Evolutionary conservation across 2,329 filamentous ascomycete genomes (phyloP).

Genomic region (Sporothrix pallida): DNA sequence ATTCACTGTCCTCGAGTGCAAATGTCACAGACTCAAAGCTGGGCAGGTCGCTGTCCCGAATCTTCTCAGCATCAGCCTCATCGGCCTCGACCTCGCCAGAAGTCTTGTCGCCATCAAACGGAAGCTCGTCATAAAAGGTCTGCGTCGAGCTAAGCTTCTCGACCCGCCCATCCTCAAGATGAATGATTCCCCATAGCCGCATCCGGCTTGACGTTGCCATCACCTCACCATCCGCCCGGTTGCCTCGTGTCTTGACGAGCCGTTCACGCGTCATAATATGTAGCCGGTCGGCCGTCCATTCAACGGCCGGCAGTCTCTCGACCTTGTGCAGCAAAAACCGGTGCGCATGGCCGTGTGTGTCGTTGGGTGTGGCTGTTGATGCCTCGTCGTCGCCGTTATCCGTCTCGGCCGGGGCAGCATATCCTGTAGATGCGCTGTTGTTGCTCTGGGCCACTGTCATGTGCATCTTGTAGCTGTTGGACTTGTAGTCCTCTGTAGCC

Average conservation of each 20-base stretch:
- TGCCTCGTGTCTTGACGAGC: conserved; percentile 24
- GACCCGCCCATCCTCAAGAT: conserved; percentile 42
- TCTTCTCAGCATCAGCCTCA: not conserved
- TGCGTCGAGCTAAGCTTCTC: conserved; percentile 39
- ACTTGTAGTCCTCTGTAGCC: conserved; percentile 31
- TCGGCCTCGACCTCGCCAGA: conserved; percentile 2
- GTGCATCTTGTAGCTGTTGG: conserved; percentile 52
- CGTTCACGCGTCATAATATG: conserved; percentile 60
- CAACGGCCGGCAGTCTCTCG: conserved; percentile 52
- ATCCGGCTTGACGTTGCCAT: conserved; percentile 52
- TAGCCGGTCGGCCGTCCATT: conserved; percentile 57
- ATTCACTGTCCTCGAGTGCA: conserved; percentile 31
- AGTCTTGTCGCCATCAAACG: conserved; percentile 3
- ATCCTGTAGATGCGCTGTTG: not conserved
- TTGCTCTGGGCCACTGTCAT: conserved; percentile 66
- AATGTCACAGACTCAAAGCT: conserved; percentile 30
- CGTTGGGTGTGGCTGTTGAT: conserved; percentile 52
- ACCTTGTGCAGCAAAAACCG: conserved; percentile 60
- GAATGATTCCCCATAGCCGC: conserved; percentile 61
- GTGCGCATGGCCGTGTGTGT: conserved; percentile 52
- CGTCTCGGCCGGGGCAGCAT: not conserved
- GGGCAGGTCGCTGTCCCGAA: conserved; percentile 28
- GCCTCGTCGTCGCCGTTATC: not conserved
- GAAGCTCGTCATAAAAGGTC: conserved; percentile 39
- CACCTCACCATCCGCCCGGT: not conserved